A percentile compares a stretch with the other conserved stretches of the same genome.
Evolutionary conservation across 2,329 filamentous ascomycete species (phyloP).

Genomic region (Penicillium frequentans): DNA sequence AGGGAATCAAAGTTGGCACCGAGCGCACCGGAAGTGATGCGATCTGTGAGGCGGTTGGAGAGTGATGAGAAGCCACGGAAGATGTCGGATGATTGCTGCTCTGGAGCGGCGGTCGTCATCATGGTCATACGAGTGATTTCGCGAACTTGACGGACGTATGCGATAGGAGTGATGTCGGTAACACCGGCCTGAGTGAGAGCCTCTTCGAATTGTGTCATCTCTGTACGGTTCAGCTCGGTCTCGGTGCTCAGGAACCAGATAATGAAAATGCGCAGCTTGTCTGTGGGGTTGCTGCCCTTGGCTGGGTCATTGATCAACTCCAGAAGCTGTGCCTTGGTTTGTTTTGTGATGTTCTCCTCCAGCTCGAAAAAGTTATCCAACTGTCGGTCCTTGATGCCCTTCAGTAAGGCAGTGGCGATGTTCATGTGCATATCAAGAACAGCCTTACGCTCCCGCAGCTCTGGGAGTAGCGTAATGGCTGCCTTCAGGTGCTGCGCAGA

Average conservation of each 20-base stretch:
- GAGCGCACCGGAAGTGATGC: constrained; percentile 87
- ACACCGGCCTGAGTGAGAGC: constrained; percentile 71
- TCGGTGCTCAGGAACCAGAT: constrained; percentile 98
- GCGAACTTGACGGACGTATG: constrained; percentile 87
- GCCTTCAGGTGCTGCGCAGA: constrained; percentile 94
- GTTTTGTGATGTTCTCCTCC: constrained; percentile 89
- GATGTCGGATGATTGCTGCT: constrained; percentile 66
- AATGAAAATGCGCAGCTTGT: constrained; percentile 91
- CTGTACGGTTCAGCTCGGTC: constrained; percentile 76
- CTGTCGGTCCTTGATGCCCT: constrained; percentile 91
- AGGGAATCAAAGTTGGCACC: constrained; percentile 88
- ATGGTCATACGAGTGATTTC: constrained; percentile 98
- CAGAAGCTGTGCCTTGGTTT: constrained; percentile 83
- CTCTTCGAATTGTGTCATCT: constrained; percentile 84
- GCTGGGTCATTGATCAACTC: constrained; percentile 78
- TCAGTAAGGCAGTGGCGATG: constrained; percentile 75
- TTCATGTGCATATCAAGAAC: constrained; percentile 99
- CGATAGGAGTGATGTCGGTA: constrained; percentile 72
- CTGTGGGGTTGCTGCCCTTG: constrained; percentile 79
- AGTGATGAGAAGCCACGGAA: constrained; percentile 93
- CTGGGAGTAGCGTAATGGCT: constrained; percentile 88
- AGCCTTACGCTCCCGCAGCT: constrained; percentile 89
- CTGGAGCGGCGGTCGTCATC: constrained; percentile 76
- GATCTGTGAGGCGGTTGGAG: constrained; percentile 86
- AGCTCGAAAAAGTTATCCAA: constrained; percentile 95